These are phyloP conservation scores for Arachnopeziza araneosa DNA, from an alignment of 2,329 filamentous ascomycete species.

Conservation along the genomic window DNA sequence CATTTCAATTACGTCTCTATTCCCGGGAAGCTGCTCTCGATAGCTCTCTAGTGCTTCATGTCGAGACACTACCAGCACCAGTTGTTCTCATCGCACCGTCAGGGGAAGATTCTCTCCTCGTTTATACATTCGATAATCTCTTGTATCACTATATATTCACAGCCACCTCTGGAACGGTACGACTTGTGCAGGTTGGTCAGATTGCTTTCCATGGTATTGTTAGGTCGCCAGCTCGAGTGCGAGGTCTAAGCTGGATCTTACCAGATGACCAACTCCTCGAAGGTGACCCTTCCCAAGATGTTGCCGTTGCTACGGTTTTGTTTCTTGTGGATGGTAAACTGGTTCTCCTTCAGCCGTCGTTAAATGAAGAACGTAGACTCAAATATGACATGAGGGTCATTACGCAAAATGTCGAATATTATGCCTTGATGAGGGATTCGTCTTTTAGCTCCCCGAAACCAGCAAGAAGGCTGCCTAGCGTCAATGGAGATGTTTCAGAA, in stretches of 20 bases:
- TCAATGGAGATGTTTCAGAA: constrained; percentile 13
- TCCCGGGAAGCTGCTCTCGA: constrained; percentile 80
- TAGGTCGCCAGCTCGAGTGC: constrained; percentile 82
- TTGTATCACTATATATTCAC: constrained; percentile 93
- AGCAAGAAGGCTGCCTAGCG: not conserved
- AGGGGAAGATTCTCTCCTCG: constrained; percentile 88
- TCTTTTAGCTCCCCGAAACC: constrained; percentile 8
- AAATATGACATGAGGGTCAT: constrained; percentile 99
- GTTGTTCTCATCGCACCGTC: constrained; percentile 87
- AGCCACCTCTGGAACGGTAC: constrained; percentile 60
- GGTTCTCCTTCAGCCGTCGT: constrained; percentile 81
- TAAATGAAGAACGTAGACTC: constrained; percentile 74
- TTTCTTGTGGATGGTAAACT: constrained; percentile 98
- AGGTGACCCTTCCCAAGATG: constrained; percentile 92
- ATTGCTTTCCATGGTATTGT: constrained; percentile 98
- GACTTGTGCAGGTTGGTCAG: constrained; percentile 88
- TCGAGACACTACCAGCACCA: constrained; percentile 72
- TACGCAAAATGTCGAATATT: constrained; percentile 93
- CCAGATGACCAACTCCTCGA: constrained; percentile 84
- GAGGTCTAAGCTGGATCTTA: constrained; percentile 91
- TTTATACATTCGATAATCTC: constrained; percentile 95
- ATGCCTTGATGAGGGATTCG: constrained; percentile 84
- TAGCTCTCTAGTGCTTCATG: constrained; percentile 65
- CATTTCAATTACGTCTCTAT: constrained; percentile 85
- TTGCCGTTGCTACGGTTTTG: constrained; percentile 85